phyloP scores from a whole-genome alignment of 176 grass and related monocot genomes.

The Pharus latifolius region DNA sequence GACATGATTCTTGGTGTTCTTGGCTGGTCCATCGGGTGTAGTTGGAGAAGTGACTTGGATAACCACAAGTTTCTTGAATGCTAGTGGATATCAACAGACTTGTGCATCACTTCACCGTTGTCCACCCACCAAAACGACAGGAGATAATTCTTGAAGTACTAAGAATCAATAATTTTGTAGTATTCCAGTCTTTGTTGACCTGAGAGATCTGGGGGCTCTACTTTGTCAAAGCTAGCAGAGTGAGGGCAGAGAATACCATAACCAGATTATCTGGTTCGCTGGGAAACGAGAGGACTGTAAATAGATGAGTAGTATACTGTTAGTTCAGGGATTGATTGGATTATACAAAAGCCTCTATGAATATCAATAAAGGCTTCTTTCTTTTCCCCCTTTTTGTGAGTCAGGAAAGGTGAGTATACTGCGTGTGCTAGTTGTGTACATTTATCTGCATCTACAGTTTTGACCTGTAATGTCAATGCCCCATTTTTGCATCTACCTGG shows the following conservation, averaged over 20 bases:
- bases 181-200: constrained; percentile 4
- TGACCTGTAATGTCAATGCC: constrained; percentile 11
- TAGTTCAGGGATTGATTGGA: constrained; percentile 20
- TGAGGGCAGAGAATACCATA: constrained; percentile 1
- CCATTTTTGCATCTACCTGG: constrained; percentile 21
- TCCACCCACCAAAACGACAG: constrained; percentile 3
- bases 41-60: constrained; percentile 35
- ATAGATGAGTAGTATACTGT: constrained; percentile 36
- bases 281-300: constrained; percentile 39
- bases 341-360: constrained; percentile 14
- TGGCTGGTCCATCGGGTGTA: constrained; percentile 82
- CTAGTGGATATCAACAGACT: constrained; percentile 8
- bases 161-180: constrained; percentile 5
- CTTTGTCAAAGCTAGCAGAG: constrained; percentile 11
- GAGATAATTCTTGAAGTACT: constrained; percentile 8
- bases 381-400: background rate
- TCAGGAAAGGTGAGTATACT: background rate
- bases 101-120: background rate
- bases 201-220: background rate
- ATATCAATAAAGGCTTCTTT: background rate
- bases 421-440: constrained; percentile 5
- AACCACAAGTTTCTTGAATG: constrained; percentile 42
- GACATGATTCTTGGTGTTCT: constrained; percentile 71
- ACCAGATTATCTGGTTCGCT: constrained; percentile 5
- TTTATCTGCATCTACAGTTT: constrained; percentile 35